These are phyloP conservation scores for Neurospora sp. DNA, from an alignment of 495 filamentous ascomycete genomes.

Conservation along the genomic window DNA sequence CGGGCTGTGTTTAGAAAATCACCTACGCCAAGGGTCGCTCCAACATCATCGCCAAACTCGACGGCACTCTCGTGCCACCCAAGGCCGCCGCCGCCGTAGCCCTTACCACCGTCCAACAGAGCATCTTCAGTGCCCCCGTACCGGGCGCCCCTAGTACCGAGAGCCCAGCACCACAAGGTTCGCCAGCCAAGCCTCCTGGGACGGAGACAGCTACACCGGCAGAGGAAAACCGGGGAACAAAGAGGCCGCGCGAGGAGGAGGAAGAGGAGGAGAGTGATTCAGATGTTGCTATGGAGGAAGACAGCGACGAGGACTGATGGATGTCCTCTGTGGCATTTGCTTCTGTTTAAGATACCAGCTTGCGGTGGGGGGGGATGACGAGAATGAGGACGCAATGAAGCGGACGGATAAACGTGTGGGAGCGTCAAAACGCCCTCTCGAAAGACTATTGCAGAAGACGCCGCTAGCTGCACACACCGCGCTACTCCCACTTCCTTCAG, in stretches of 20 bases:
- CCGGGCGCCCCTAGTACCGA: constrained; percentile 32
- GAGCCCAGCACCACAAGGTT: constrained; percentile 30
- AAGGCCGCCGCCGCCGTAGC: constrained; percentile 41
- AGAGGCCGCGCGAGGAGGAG: constrained; percentile 59
- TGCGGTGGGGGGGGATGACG: neutral
- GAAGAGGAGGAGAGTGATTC: constrained; percentile 46
- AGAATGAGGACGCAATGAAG: neutral
- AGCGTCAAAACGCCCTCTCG: neutral
- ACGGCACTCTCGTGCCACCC: constrained; percentile 74
- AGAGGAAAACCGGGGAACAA: constrained; percentile 41
- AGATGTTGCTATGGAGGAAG: constrained; percentile 67
- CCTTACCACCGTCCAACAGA: constrained; percentile 68
- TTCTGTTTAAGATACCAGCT: neutral
- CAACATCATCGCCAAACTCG: constrained; percentile 74
- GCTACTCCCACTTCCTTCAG: neutral
- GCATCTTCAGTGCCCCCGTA: constrained; percentile 64
- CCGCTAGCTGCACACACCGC: neutral
- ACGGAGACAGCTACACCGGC: constrained; percentile 34
- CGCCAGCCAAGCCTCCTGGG: constrained; percentile 30
- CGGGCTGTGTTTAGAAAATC: constrained; percentile 53
- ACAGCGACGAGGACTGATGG: constrained; percentile 46
- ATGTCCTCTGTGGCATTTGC: neutral
- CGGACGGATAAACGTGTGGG: neutral
- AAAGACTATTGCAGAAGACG: neutral
- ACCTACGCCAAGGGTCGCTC: constrained; percentile 82